Evolutionary conservation across 129 eudicot species (phyloP).

Genomic region (Saussurea involucrata): DNA sequence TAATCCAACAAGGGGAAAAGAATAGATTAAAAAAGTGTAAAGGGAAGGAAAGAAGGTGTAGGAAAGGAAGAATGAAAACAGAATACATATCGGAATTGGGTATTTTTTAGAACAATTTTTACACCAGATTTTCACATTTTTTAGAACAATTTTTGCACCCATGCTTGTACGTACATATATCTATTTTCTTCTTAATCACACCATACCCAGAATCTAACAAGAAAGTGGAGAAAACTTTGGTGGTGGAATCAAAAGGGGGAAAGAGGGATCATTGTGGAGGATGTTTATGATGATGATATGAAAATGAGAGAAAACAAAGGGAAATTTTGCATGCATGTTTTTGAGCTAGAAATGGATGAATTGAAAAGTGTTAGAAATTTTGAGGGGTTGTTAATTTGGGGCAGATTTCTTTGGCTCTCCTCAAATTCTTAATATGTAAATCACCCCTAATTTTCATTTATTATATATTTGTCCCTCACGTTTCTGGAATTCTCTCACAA

Average conservation of each 20-base stretch:
- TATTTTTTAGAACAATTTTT: constrained; percentile 20
- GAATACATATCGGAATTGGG: constrained; percentile 37
- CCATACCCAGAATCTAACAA: neutral
- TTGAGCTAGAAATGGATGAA: constrained; percentile 24
- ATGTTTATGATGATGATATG: neutral
- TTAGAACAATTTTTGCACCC: constrained; percentile 43
- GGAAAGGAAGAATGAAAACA: constrained; percentile 32
- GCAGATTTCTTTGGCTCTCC: constrained; percentile 34
- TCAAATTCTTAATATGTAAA: no score
- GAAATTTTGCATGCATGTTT: constrained; percentile 12
- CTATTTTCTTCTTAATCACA: neutral
- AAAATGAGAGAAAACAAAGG: constrained; percentile 5
- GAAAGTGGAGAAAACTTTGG: neutral
- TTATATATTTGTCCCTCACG: no score
- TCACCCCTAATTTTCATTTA: no score
- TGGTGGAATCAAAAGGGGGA: constrained; percentile 3
- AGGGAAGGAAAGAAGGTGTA: constrained; percentile 48
- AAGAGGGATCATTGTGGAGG: constrained; percentile 8
- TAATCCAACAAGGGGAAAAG: constrained; percentile 28
- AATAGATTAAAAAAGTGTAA: constrained; percentile 38
- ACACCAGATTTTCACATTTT: constrained; percentile 23
- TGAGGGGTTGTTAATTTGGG: constrained; percentile 19
- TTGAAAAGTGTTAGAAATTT: constrained; percentile 15
- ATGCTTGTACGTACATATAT: constrained; percentile 24
- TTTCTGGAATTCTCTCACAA: no score